Conservation (phyloP, 345 rosid species). For the Chamaenerion angustifolium region DNA sequence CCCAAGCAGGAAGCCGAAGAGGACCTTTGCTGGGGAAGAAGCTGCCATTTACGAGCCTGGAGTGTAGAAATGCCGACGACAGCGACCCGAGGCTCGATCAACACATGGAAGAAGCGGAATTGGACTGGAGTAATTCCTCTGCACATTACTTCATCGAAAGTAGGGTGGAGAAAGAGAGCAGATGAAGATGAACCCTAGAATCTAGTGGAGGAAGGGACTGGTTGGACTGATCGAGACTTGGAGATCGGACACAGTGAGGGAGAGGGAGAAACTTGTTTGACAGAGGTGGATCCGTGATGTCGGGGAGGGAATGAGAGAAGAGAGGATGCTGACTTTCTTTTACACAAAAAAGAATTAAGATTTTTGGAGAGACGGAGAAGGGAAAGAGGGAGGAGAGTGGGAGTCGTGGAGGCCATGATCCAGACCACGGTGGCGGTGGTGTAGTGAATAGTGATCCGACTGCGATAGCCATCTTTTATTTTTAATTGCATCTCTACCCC, state of each 20-base stretch:
- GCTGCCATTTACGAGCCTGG: conserved; percentile 38
- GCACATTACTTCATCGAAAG: conserved; percentile 1
- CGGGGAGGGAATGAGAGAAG: background rate
- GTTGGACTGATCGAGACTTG: background rate
- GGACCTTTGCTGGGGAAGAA: conserved; percentile 87
- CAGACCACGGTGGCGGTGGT: too few species aligned
- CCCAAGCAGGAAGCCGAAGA: conserved; percentile 64
- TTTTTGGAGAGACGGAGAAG: too few species aligned
- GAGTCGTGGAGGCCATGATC: too few species aligned
- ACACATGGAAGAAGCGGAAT: background rate
- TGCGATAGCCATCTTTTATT: too few species aligned
- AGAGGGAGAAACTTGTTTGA: background rate
- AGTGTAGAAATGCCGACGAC: background rate
- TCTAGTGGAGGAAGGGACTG: background rate
- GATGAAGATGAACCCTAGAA: conserved; percentile 2
- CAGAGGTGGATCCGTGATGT: conserved; percentile 5
- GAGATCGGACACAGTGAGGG: conserved; percentile 3
- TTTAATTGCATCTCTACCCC: too few species aligned
- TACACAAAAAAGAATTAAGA: too few species aligned
- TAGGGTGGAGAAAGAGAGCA: background rate
- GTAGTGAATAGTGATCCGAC: too few species aligned
- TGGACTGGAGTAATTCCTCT: background rate
- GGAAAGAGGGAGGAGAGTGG: too few species aligned
- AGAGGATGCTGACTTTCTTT: background rate
- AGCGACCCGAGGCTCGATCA: conserved; percentile 2